These are phyloP conservation scores for Chaetomium tenue DNA, from an alignment of 495 filamentous ascomycete genomes.

Conservation along the genomic window DNA sequence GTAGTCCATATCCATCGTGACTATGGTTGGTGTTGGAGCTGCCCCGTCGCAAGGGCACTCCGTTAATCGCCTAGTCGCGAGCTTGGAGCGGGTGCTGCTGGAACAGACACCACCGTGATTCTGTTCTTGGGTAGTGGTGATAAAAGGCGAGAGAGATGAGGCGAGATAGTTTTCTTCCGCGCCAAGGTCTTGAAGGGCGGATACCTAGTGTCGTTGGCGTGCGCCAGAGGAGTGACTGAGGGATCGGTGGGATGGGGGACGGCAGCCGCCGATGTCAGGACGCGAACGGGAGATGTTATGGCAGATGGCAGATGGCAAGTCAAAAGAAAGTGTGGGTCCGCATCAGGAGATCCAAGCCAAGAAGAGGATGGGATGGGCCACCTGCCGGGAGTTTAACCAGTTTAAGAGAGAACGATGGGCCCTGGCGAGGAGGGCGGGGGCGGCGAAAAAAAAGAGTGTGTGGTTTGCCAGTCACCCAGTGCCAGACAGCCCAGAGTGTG, in stretches of 20 bases:
- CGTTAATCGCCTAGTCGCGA: not conserved
- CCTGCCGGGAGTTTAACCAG: slow-evolving; percentile 31
- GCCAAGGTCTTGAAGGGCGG: not conserved
- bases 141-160: too few relatives aligned
- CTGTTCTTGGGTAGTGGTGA: too few relatives aligned
- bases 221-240: slow-evolving; percentile 47
- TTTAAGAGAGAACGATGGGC: slow-evolving; percentile 35
- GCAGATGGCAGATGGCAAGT: slow-evolving; percentile 22
- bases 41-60: not conserved
- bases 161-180: too few relatives aligned
- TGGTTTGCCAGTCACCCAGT: too few relatives aligned
- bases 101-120: not conserved
- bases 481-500: not conserved
- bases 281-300: slow-evolving; percentile 11
- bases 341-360: slow-evolving; percentile 26
- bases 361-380: slow-evolving; percentile 25
- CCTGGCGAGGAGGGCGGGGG: slow-evolving; percentile 12
- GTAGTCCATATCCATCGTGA: slow-evolving; percentile 35
- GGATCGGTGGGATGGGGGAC: slow-evolving; percentile 33
- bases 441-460: slow-evolving; percentile 7
- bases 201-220: slow-evolving; percentile 13
- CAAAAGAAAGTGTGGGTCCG: slow-evolving; percentile 39
- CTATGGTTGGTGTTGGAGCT: slow-evolving; percentile 6
- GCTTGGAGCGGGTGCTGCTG: not conserved
- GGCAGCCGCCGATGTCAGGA: not conserved